phyloP scores from a whole-genome alignment of 495 filamentous ascomycete species.

The Aspergillus campestris region DNA sequence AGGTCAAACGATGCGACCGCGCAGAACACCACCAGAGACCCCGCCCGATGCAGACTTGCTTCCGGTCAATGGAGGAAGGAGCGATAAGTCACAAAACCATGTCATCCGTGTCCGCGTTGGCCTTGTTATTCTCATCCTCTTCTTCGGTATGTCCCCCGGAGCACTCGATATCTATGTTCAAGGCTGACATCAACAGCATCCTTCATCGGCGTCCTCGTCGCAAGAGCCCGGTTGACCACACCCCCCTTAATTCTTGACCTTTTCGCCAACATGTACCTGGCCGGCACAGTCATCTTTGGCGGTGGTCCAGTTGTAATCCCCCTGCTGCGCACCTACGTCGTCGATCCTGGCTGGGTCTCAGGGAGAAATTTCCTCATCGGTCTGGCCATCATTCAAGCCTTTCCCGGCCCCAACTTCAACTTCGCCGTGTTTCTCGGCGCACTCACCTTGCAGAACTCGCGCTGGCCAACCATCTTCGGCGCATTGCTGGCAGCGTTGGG shows the following conservation, averaged over 20 bases:
- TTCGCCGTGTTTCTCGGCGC: constrained; percentile 72
- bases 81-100: constrained; percentile 10
- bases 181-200: constrained; percentile 18
- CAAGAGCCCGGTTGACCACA: constrained; percentile 39
- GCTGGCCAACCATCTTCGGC: constrained; percentile 38
- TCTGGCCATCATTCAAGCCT: constrained; percentile 73
- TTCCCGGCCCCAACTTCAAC: constrained; percentile 85
- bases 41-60: neutral
- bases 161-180: neutral
- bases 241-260: constrained; percentile 48
- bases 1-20: constrained; percentile 9
- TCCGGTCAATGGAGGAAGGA: neutral
- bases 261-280: constrained; percentile 76
- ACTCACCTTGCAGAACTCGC: constrained; percentile 40
- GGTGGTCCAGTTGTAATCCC: constrained; percentile 84
- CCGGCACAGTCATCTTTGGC: constrained; percentile 85
- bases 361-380: constrained; percentile 75
- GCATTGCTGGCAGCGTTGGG: constrained; percentile 59
- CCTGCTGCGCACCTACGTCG: constrained; percentile 68
- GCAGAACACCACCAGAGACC: constrained; percentile 2
- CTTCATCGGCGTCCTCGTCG: constrained; percentile 54
- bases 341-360: constrained; percentile 71
- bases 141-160: constrained; percentile 36
- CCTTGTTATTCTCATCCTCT: constrained; percentile 37
- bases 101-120: constrained; percentile 28